These are phyloP conservation scores for Ceratocystis smalleyi DNA, from an alignment of 2,329 filamentous ascomycete species.

Conservation along the genomic window DNA sequence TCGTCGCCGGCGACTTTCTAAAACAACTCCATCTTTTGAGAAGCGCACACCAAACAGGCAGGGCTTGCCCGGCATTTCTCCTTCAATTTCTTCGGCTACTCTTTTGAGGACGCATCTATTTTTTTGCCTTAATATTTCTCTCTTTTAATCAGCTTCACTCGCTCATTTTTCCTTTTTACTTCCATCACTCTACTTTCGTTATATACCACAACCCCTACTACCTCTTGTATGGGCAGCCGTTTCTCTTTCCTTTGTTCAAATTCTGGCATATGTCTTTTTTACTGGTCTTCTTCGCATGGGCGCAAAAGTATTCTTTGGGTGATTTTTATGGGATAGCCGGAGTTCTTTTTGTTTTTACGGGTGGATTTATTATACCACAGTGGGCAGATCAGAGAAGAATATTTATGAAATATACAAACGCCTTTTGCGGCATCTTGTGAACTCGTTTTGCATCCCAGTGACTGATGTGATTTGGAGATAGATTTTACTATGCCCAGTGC, in stretches of 20 bases:
- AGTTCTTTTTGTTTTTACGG: neutral
- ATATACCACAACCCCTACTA: constrained; percentile 13
- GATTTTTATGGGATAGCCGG: neutral
- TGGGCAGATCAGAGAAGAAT: neutral
- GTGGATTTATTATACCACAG: neutral
- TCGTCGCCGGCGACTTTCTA: constrained; percentile 16
- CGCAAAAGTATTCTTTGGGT: neutral
- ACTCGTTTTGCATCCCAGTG: no score
- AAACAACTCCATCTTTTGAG: neutral
- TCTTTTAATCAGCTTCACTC: constrained; percentile 2
- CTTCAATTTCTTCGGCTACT: neutral
- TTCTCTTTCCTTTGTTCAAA: neutral
- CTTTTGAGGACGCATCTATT: neutral
- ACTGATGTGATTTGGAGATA: no score
- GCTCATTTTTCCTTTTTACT: neutral
- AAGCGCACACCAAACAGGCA: neutral
- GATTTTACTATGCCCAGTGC: no score
- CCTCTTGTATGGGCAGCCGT: constrained; percentile 8
- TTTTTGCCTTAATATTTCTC: neutral
- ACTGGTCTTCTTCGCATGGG: neutral
- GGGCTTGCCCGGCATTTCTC: neutral
- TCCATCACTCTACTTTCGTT: constrained; percentile 7
- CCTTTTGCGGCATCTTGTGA: no score
- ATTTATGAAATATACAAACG: no score
- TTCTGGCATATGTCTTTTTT: neutral